Conservation (phyloP, 257 asterid species). For the Nemophila menziesii region DNA sequence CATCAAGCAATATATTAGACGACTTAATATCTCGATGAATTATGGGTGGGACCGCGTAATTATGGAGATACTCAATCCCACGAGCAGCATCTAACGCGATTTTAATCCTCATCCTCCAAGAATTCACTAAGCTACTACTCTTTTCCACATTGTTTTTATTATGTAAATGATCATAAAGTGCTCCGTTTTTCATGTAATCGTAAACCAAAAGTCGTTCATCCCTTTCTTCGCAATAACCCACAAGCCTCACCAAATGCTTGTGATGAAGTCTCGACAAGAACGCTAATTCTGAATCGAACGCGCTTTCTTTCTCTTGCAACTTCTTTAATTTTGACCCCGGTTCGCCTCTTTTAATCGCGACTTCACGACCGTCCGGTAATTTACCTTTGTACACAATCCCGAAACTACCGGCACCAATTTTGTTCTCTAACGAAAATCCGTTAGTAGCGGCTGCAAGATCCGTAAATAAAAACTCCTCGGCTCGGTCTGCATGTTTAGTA, state of each 20-base stretch:
- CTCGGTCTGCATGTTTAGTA: constrained; percentile 55
- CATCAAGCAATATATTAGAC: constrained; percentile 64
- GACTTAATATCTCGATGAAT: constrained; percentile 88
- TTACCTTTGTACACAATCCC: constrained; percentile 74
- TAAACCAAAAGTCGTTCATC: constrained; percentile 76
- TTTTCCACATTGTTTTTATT: constrained; percentile 43
- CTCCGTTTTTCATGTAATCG: constrained; percentile 84
- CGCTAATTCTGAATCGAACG: constrained; percentile 70
- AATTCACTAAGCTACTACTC: constrained; percentile 40
- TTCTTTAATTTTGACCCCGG: constrained; percentile 43
- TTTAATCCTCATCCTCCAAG: constrained; percentile 79
- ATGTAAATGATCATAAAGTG: constrained; percentile 65
- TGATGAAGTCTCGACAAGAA: constrained; percentile 83
- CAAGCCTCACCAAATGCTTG: constrained; percentile 69
- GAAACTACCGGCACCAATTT: constrained; percentile 80
- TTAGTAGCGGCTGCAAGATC: constrained; percentile 60
- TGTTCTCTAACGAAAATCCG: constrained; percentile 47
- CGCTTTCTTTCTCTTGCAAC: constrained; percentile 75
- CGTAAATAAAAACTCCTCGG: constrained; percentile 52
- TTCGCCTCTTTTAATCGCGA: constrained; percentile 74
- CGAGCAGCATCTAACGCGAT: constrained; percentile 69
- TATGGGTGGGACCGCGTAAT: constrained; percentile 75
- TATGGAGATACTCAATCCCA: constrained; percentile 78
- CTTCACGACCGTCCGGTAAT: constrained; percentile 57
- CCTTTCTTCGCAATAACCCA: constrained; percentile 67